phyloP scores from a whole-genome alignment of 805 yeast genomes.

The Ogataea ramenticola region DNA sequence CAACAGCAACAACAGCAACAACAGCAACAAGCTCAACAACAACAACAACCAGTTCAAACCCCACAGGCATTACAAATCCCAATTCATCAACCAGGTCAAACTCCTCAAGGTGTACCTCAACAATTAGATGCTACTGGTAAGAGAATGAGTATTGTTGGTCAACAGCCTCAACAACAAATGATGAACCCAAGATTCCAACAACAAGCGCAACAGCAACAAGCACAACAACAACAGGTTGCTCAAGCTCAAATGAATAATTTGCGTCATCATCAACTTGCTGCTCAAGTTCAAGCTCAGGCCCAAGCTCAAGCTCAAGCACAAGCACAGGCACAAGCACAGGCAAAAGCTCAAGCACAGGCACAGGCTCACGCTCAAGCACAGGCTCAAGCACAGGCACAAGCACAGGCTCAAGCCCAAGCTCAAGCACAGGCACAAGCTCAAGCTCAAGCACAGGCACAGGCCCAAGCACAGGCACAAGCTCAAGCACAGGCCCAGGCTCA shows the following conservation, averaged over 20 bases:
- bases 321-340: slow-evolving; percentile 10
- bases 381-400: slow-evolving; percentile 8
- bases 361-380: slow-evolving; percentile 7
- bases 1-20: slow-evolving; percentile 15
- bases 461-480: slow-evolving; percentile 6
- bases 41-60: slow-evolving; percentile 4
- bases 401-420: neutral
- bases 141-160: neutral
- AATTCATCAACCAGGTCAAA: slow-evolving; percentile 7
- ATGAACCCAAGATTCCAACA: neutral
- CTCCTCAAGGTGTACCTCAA: slow-evolving; percentile 13
- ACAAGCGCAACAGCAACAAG: neutral
- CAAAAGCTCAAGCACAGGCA: slow-evolving; percentile 4
- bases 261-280: slow-evolving; percentile 16
- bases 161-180: slow-evolving; percentile 2
- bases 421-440: slow-evolving; percentile 18
- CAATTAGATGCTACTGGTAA: no score
- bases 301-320: slow-evolving; percentile 14
- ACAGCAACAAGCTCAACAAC: slow-evolving; percentile 7
- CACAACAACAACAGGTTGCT: slow-evolving; percentile 9
- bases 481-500: slow-evolving; percentile 12
- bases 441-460: neutral
- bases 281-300: slow-evolving; percentile 10
- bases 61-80: no score
- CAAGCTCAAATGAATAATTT: slow-evolving; percentile 21